Conservation (phyloP, 179 eudicot species). For the Sideroxylon spinosum region DNA sequence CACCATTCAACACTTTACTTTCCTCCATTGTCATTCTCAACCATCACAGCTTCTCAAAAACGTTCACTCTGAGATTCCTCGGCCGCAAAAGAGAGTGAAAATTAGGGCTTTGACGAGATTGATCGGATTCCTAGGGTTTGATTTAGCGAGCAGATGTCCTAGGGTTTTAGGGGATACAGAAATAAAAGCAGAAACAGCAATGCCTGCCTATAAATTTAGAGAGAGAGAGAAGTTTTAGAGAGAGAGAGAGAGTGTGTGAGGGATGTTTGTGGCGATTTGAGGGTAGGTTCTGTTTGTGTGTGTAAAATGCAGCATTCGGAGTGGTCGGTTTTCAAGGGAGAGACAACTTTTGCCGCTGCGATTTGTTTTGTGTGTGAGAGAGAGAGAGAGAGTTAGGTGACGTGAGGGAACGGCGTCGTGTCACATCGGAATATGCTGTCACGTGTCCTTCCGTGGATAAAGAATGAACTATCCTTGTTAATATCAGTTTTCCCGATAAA, state of each 20-base stretch:
- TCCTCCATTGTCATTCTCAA: conserved; percentile 40
- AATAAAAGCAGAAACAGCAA: background rate
- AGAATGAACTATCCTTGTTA: too few species aligned
- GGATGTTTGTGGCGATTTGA: background rate
- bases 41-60: conserved; percentile 25
- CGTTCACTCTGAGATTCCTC: background rate
- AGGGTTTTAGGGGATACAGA: background rate
- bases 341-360: background rate
- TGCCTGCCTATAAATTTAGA: background rate
- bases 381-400: too few species aligned
- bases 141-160: background rate
- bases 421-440: too few species aligned
- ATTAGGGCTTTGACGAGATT: background rate
- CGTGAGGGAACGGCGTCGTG: too few species aligned
- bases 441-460: too few species aligned
- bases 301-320: background rate
- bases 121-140: background rate
- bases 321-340: background rate
- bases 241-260: conserved; percentile 12
- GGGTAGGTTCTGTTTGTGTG: background rate
- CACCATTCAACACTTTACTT: conserved; percentile 29
- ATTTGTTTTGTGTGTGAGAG: too few species aligned
- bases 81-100: background rate
- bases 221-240: conserved; percentile 13
- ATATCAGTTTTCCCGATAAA: too few species aligned